These are phyloP conservation scores for Diaporthe citrichinensis DNA, from an alignment of 2,329 filamentous ascomycete genomes.

Conservation along the genomic window DNA sequence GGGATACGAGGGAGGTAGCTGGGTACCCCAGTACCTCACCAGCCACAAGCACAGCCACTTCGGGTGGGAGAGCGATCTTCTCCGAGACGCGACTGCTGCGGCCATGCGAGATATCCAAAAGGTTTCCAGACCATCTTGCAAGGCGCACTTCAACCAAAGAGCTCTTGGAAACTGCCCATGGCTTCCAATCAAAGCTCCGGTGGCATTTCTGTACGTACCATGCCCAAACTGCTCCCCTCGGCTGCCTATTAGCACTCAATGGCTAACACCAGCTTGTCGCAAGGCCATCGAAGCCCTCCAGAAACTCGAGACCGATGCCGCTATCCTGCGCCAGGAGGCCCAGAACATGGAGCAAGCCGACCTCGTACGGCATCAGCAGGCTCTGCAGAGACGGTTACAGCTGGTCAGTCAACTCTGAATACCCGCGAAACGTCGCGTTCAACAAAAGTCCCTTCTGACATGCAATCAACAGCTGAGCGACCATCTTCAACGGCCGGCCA, in stretches of 20 bases:
- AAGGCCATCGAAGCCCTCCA: conserved; percentile 55
- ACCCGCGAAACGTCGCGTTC: background rate
- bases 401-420: conserved; percentile 45
- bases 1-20: background rate
- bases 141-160: conserved; percentile 13
- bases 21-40: background rate
- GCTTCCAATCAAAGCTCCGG: conserved; percentile 50
- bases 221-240: conserved; percentile 43
- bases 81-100: conserved; percentile 5
- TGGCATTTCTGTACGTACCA: conserved; percentile 49
- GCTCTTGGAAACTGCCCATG: conserved; percentile 48
- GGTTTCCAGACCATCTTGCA: background rate
- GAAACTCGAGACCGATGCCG: conserved; percentile 57
- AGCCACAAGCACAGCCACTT: conserved; percentile 32
- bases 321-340: conserved; percentile 56
- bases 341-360: conserved; percentile 47
- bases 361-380: conserved; percentile 53
- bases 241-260: conserved; percentile 42
- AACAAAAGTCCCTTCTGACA: conserved; percentile 26
- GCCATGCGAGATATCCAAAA: conserved; percentile 19
- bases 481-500: conserved; percentile 89
- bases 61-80: conserved; percentile 20
- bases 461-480: conserved; percentile 72
- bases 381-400: conserved; percentile 56
- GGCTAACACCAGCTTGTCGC: conserved; percentile 31